These are phyloP conservation scores for Fistulina hepatica DNA, from an alignment of 1,284 basidiomycete species.

Conservation along the genomic window DNA sequence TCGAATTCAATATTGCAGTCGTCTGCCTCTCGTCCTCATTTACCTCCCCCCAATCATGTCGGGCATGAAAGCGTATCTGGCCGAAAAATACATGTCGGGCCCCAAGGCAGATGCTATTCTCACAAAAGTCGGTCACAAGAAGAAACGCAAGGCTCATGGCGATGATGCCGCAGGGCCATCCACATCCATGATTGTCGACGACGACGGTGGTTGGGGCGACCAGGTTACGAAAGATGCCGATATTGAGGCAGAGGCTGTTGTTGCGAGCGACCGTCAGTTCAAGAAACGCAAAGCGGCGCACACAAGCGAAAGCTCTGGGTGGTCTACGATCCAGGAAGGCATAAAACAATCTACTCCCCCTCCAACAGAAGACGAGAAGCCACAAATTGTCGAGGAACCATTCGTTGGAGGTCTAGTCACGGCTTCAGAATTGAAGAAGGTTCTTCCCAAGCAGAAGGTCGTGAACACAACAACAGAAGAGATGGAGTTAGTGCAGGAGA, in stretches of 20 bases:
- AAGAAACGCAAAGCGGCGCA: conserved; percentile 38
- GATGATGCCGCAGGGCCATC: conserved; percentile 23
- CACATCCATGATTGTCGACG: conserved; percentile 44
- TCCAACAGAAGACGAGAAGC: conserved; percentile 58
- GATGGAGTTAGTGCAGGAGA: conserved; percentile 66
- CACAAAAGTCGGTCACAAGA: conserved; percentile 45
- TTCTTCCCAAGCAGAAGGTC: conserved; percentile 33
- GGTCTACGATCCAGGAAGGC: conserved; percentile 45
- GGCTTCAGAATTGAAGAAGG: conserved; percentile 50
- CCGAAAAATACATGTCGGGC: conserved; percentile 91
- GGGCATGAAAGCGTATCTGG: conserved; percentile 63
- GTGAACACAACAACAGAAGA: conserved; percentile 41
- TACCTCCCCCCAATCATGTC: conserved; percentile 25
- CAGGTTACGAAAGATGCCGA: conserved; percentile 39
- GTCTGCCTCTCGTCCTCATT: too few relatives aligned
- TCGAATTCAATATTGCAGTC: too few relatives aligned
- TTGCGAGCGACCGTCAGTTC: conserved; percentile 47
- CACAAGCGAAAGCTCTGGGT: conserved; percentile 39
- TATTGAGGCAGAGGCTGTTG: conserved; percentile 39
- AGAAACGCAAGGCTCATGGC: conserved; percentile 56
- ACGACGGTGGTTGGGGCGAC: conserved; percentile 57
- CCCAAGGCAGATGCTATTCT: conserved; percentile 95
- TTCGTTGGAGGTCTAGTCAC: conserved; percentile 72
- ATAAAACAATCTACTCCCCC: conserved; percentile 35
- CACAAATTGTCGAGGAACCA: conserved; percentile 46